Evolutionary conservation across 257 asterid species (phyloP), one percentile per base, ranked within the genome.

Genomic region (Petrea volubilis): DNA sequence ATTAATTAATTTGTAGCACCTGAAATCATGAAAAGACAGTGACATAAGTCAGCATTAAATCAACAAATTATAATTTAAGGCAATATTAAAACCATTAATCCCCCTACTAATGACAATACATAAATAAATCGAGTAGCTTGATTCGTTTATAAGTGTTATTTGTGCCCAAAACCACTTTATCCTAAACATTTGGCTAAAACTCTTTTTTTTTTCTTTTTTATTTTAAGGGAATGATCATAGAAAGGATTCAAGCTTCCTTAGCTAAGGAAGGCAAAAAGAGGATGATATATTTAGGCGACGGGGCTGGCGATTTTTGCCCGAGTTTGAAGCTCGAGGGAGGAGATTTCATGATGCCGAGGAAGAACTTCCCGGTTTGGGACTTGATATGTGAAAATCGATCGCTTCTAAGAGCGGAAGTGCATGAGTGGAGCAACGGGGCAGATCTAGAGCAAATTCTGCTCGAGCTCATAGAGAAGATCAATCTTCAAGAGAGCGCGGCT

Each of bases 321-420:
- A 67, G 81, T 65, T 71, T 82, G 79, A 82, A 78, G 79, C 86
- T 82, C 0, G 60, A 52, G 5, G 88, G 81, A 33, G 77, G 8
- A 28, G 95, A 93, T 46, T 77, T 71, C 58, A 64, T 85, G 80
- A 88, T 93, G 98, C 97, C 97, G 6, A 89, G 97, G 77, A 88
- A 88, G 73, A 57, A 85, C 46, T 92, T 79, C 44, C 96, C 97
- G 0, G 95, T 76, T 1, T 92, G 96, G 95, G 88, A 83, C 55
- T 76, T 88, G 74, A 88, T 92, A 34, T 77, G 80, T 0, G 41
- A 83, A 67, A 88, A 87, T 49, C 80, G 71, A 0, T 20, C 12
- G 3, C 77, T 73, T n/a, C 20, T 92, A 51, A 75, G 76, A 60
- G 84, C 93, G 13, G 83, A 79, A 7, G 59, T 92, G 15, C 87